Evolutionary conservation across 345 rosid species (phyloP), one percentile per base, ranked within the genome.

Genomic region (Noccaea bulbosa): DNA sequence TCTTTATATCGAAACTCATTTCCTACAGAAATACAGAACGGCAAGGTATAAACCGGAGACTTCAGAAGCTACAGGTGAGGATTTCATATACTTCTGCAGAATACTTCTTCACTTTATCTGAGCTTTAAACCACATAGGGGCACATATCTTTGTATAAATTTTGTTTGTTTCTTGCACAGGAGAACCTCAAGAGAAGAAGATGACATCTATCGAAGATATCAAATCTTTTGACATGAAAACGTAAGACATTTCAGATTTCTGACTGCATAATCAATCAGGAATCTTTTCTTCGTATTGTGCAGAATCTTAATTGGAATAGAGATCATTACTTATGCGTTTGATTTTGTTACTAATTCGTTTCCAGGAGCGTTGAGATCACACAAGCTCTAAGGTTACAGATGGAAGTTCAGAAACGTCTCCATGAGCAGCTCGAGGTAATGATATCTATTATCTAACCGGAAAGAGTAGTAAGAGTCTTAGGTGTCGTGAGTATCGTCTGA

Each of bases 391-490:
- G 88, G 50, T 66, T 93, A 85, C 98, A 93, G 80, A 85, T 93
- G 92, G 94, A 90, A 82, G 98, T 93, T 73, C 96, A 90, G 79
- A 93, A 93, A 83, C 92, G 70, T 67, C 96, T 93, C 50, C 97
- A 90, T 67, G 98, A 93, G 79, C 97, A 93, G 78, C 97, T 93
- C 60, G 98, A 93, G 98, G 97, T 93, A 71, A 76, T 68, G 46
- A 62, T 47, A 27, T 67, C 16, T 50, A 10, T 53, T 43, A n/a
- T 55, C 22, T 48, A 20, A 3, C 16, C 7, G 7, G 50, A 37
- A 55, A 16, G 24, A 46, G 62, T 11, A 44, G 0, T 54, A 8
- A 14, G 65, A n/a, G 30, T 48, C 27, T 0, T 59, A 11, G 9
- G 27, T 52, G 4, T 35, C 35, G 2, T 43, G 51, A 43, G 5